Base-by-base conservation (phyloP, 805 yeast species). In the Ogataea parapolymorpha region DNA sequence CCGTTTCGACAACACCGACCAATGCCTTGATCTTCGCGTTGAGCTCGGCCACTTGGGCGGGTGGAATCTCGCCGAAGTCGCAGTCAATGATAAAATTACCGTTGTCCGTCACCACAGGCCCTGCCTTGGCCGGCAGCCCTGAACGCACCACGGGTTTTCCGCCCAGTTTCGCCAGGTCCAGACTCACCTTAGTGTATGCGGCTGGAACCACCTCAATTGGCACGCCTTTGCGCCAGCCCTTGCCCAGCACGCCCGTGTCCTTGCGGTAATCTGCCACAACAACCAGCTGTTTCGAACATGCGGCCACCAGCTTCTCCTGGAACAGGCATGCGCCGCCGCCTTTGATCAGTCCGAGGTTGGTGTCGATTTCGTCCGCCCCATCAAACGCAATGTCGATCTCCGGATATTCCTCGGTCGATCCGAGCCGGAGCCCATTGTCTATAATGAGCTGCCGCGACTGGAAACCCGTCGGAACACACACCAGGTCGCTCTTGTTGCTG, bases 301-400 rank as follows among this genome's bases (percentile, higher is more conserved):
- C 74, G 13, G 96, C 96, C 11, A 93, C 96, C 39, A 93, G 72
- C 67, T 93, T 93, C 63, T 93, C 99, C 68, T 91, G 99, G 68
- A 93, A 83, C 48, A 89, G 71, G 64, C 99, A 93, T 2, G 97
- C 99, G 30, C 99, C 99, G 35, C 99, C 99, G 51, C 99, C 99
- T 67, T 93, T 93, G 62, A 93, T 93, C 55, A 90, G 80, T 59
- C 89, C 86, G 54, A 93, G 72, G 15, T 72, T 59, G 4, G 77
- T 59, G 63, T 91, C 99, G 43, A 90, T 90, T 65, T 93, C 99
- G 65, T 93, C 99, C 2, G 99, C 98, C 32, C 99, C 99, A 63
- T 93, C 99, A 61, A 93, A 93, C 2, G 96, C 96, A 53, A 93
- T 79, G 61, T 93, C 99, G 32, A 93, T 68, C 18, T 74, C 73